Evolutionary conservation across 2,329 filamentous ascomycete species (phyloP), one percentile per base, ranked within the genome.

Genomic region (Cladorrhinum sp.): DNA sequence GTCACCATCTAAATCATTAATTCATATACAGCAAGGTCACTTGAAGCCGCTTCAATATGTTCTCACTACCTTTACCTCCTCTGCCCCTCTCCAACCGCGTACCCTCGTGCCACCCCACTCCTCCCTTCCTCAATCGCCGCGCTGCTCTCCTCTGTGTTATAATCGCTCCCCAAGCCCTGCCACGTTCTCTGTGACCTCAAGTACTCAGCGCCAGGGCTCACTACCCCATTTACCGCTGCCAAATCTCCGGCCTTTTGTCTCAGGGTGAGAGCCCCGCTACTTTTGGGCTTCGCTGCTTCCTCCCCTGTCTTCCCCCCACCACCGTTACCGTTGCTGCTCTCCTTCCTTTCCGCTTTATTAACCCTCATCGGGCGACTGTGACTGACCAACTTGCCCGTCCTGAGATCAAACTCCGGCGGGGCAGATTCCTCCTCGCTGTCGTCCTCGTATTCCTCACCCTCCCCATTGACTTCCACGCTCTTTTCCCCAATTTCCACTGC

Each of bases 151-250:
- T 84, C 81, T 14, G 77, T 65, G 75, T 82, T 80, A 69, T 92
- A 96, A 72, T 99, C 95, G 64, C 86, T 96, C 0, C 95, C 95
- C 23, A 99, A 76, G 0, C 95, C 95, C 70, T 89, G 89, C 95
- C 95, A 99, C 3, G 91, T 96, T 60, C 95, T 79, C 69, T 93
- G 85, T 2, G 88, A 90, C 30, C 88, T 84, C 64, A 99, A 77
- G 68, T 85, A 98, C 73, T 97, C 91, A 0, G 95, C 95, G 0
- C 92, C 95, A 0, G 95, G 95, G 51, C 94, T 98, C n/a, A 89
- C 81, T 0, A 94, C 85, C 6, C 92, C 92, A 56, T 93, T 94
- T 67, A 98, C 86, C 51, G 87, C 87, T 0, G 91, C 89, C 18
- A 98, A 67, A 3, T 46, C 42, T 20, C 42, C 42, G 10, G 42